Percentiles rank a stretch among this genome's conserved stretches.
These are phyloP conservation scores for Dothideomycetes sp. DNA, from an alignment of 2,329 filamentous ascomycete species.

Conservation along the genomic window DNA sequence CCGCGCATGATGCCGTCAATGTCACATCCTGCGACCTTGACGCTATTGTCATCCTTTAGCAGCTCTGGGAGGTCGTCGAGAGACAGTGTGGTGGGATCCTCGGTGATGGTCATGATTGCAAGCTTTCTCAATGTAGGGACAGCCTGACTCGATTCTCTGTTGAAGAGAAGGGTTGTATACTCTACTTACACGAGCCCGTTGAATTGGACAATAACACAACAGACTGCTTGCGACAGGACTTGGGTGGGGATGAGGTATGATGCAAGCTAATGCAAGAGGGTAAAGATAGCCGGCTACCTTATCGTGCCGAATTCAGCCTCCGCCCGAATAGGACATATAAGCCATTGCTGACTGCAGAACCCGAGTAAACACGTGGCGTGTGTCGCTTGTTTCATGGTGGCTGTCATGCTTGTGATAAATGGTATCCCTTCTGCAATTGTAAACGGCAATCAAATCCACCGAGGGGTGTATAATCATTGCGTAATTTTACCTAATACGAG, in stretches of 20 bases:
- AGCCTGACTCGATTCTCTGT: background rate
- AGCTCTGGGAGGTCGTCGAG: conserved; percentile 53
- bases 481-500: background rate
- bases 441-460: background rate
- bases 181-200: too few species aligned
- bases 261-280: background rate
- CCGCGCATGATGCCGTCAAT: conserved; percentile 79
- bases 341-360: too few species aligned
- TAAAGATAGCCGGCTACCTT: background rate
- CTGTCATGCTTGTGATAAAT: too few species aligned
- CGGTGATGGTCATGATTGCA: conserved; percentile 20
- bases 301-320: too few species aligned
- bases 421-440: too few species aligned
- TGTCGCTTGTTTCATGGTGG: too few species aligned
- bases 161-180: background rate
- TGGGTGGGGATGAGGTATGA: background rate
- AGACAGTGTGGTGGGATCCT: conserved; percentile 39
- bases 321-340: too few species aligned
- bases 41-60: conserved; percentile 60
- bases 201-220: too few species aligned
- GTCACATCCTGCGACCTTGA: conserved; percentile 82
- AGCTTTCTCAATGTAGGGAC: background rate
- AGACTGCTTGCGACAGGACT: too few species aligned
- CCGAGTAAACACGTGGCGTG: too few species aligned
- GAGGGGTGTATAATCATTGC: background rate